phyloP scores from a whole-genome alignment of 1,284 basidiomycete species.

The Ustilago trichophora region DNA sequence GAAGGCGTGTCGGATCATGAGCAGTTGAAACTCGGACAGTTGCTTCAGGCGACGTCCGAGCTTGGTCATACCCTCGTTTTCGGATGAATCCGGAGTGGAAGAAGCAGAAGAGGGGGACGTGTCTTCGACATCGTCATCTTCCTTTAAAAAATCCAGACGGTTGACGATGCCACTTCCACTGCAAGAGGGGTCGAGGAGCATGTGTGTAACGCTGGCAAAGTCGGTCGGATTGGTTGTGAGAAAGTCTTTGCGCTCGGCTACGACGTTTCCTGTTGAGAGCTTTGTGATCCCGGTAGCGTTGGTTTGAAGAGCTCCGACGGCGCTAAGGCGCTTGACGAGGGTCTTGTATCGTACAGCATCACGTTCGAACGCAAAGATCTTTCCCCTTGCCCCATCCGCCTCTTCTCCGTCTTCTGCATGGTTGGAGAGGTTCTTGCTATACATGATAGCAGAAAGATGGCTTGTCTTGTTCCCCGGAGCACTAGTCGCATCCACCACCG shows the following conservation, averaged over 20 bases:
- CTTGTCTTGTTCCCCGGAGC: slow-evolving; percentile 99
- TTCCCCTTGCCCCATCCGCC: background rate
- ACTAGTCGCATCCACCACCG: slow-evolving; percentile 90
- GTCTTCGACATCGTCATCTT: slow-evolving; percentile 39
- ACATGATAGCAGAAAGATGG: slow-evolving; percentile 80
- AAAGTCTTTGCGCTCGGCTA: slow-evolving; percentile 50
- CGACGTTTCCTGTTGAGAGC: slow-evolving; percentile 43
- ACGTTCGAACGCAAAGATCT: slow-evolving; percentile 56
- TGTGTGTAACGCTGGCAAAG: slow-evolving; percentile 39
- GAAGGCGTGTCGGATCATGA: slow-evolving; percentile 94
- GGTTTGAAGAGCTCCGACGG: slow-evolving; percentile 24
- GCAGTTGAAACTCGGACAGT: slow-evolving; percentile 73
- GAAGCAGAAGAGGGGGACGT: background rate
- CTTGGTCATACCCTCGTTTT: slow-evolving; percentile 3
- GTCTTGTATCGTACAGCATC: slow-evolving; percentile 36
- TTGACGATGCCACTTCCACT: slow-evolving; percentile 62
- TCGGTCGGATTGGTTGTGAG: slow-evolving; percentile 42
- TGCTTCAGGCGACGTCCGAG: slow-evolving; percentile 18
- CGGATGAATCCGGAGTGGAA: background rate
- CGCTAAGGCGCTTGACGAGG: slow-evolving; percentile 18
- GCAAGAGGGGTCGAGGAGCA: slow-evolving; percentile 63
- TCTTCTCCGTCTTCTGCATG: no score
- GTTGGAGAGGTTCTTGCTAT: background rate
- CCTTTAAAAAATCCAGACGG: slow-evolving; percentile 56
- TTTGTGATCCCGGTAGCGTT: background rate